phyloP scores from a whole-genome alignment of 164 flowering plant genomes.

The grape (Vitis vinifera) region ASM3070453v1 NC_081822.1:6964501-6965000 shows the following conservation, averaged over 20 bases:
- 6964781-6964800: too few relatives aligned
- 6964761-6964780: neutral
- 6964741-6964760: neutral
- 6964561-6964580: slow-evolving; percentile 58
- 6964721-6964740: neutral
- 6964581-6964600: slow-evolving; percentile 44
- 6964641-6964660: slow-evolving; percentile 86
- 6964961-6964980: too few relatives aligned
- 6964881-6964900: too few relatives aligned
- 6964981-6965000: too few relatives aligned
- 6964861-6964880: too few relatives aligned
- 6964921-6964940: too few relatives aligned
- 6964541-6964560: slow-evolving; percentile 83
- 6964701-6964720: neutral
- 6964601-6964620: slow-evolving; percentile 42
- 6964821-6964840: too few relatives aligned
- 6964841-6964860: too few relatives aligned
- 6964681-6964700: neutral
- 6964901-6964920: too few relatives aligned
- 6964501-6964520: slow-evolving; percentile 79
- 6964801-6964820: too few relatives aligned
- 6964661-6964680: slow-evolving; percentile 92
- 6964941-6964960: too few relatives aligned
- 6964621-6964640: slow-evolving; percentile 35
- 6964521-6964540: slow-evolving; percentile 76